phyloP scores from a whole-genome alignment of 176 grass and related monocot species.

The Avena insularis region DNA sequence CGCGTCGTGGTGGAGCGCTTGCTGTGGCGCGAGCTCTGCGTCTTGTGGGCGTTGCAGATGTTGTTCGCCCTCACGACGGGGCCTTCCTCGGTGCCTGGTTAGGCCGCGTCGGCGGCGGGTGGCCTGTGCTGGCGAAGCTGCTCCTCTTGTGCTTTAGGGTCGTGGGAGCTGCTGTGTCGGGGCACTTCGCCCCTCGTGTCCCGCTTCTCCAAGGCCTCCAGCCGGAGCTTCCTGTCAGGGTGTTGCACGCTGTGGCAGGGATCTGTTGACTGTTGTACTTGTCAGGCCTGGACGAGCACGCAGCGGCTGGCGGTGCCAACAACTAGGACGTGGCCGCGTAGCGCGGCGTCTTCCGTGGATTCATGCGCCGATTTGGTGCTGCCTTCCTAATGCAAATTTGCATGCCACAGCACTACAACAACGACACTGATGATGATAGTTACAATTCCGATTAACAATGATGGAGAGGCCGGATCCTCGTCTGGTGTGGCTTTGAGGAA shows the following conservation, averaged over 20 bases:
- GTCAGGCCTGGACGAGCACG: conserved; percentile 74
- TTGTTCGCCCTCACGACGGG: neutral
- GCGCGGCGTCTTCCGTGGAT: conserved; percentile 71
- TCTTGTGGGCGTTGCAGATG: neutral
- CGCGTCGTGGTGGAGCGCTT: neutral
- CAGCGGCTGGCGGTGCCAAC: neutral
- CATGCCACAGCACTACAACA: conserved; percentile 42
- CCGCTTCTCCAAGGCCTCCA: conserved; percentile 81
- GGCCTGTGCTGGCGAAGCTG: neutral
- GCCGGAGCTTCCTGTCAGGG: conserved; percentile 54
- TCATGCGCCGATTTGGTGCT: conserved; percentile 39
- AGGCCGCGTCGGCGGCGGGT: neutral
- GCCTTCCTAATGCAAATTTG: neutral
- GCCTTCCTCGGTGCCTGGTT: neutral
- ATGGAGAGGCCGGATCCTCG: neutral
- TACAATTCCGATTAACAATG: conserved; percentile 19
- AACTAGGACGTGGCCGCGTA: conserved; percentile 57
- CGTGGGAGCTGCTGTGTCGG: neutral
- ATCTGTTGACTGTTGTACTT: conserved; percentile 72
- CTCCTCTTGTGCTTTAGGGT: conserved; percentile 47
- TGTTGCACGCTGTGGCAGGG: conserved; percentile 59
- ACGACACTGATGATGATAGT: conserved; percentile 44
- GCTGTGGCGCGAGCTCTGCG: neutral
- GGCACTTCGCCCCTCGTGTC: conserved; percentile 49
- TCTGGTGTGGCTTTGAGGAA: neutral